A percentile compares a stretch with the other conserved stretches of the same genome.
These are phyloP conservation scores for Fomitopsis betulina DNA, from an alignment of 1,284 basidiomycete species.

Conservation along the genomic window DNA sequence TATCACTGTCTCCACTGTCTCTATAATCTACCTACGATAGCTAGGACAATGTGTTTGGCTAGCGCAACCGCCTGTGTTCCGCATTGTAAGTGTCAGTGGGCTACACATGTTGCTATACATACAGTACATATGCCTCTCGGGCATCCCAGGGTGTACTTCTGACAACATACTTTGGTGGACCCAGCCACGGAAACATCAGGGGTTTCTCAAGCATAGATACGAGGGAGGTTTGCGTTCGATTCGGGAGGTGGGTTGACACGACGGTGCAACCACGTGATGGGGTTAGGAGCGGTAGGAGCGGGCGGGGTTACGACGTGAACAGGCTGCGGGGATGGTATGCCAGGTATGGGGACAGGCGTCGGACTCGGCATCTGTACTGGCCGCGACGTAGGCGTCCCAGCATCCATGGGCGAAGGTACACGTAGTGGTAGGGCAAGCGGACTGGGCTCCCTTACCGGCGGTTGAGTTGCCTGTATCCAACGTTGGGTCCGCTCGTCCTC, in stretches of 20 bases:
- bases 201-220: constrained; percentile 2
- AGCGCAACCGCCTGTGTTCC: background rate
- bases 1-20: background rate
- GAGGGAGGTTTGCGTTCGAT: background rate
- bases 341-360: constrained; percentile 1
- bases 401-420: constrained; percentile 5
- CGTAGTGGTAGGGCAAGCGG: constrained; percentile 7
- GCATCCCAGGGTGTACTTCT: background rate
- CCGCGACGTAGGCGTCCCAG: constrained; percentile 10
- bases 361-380: constrained; percentile 9
- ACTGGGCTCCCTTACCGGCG: constrained; percentile 14
- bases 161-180: background rate
- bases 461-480: constrained; percentile 24
- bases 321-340: constrained; percentile 2
- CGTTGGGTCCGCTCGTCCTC: constrained; percentile 24
- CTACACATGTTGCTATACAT: background rate
- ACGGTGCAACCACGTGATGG: constrained; percentile 25
- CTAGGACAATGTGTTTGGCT: background rate
- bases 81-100: background rate
- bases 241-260: constrained; percentile 12
- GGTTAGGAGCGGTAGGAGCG: constrained; percentile 13
- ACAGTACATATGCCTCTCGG: background rate
- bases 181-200: background rate
- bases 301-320: constrained; percentile 11
- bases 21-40: background rate